These are phyloP conservation scores for Umbelopsis sp. DNA, from an alignment of 371 early-diverging fungal species.

Conservation along the genomic window DNA sequence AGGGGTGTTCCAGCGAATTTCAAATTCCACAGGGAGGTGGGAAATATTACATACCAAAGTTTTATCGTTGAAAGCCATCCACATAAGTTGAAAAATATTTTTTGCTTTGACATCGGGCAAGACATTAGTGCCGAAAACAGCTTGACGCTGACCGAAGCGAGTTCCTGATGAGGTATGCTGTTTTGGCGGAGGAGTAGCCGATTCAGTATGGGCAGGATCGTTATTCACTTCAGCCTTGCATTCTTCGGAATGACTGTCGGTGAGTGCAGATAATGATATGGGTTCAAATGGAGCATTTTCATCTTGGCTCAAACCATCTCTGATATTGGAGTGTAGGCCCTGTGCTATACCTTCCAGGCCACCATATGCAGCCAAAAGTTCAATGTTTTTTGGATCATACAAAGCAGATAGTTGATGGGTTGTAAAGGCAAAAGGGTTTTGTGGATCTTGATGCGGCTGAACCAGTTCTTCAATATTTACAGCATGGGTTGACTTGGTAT, in stretches of 20 bases:
- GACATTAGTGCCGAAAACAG: conserved; percentile 66
- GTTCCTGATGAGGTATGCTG: conserved; percentile 10
- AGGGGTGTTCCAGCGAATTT: conserved; percentile 6
- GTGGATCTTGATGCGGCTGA: conserved; percentile 41
- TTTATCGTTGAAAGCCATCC: conserved; percentile 86
- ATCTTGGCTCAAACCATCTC: conserved; percentile 46
- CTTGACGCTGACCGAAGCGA: conserved; percentile 39
- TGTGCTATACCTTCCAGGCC: conserved; percentile 56
- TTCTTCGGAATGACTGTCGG: conserved; percentile 3
- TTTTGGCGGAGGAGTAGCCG: background rate
- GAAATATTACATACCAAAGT: conserved; percentile 60
- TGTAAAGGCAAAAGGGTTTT: conserved; percentile 58
- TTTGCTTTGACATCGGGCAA: conserved; percentile 72
- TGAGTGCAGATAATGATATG: conserved; percentile 31
- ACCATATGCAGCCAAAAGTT: conserved; percentile 46
- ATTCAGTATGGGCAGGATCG: background rate
- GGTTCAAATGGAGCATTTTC: conserved; percentile 18
- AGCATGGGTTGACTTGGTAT: background rate
- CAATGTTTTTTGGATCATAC: conserved; percentile 63
- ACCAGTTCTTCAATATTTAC: background rate
- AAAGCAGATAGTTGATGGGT: conserved; percentile 51
- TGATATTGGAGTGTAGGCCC: conserved; percentile 57
- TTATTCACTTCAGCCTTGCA: conserved; percentile 22
- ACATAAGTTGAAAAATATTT: conserved; percentile 72
- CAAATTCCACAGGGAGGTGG: conserved; percentile 8